These are phyloP conservation scores for Ceratobasidium papillatum DNA, from an alignment of 1,284 basidiomycete species.

Conservation along the genomic window DNA sequence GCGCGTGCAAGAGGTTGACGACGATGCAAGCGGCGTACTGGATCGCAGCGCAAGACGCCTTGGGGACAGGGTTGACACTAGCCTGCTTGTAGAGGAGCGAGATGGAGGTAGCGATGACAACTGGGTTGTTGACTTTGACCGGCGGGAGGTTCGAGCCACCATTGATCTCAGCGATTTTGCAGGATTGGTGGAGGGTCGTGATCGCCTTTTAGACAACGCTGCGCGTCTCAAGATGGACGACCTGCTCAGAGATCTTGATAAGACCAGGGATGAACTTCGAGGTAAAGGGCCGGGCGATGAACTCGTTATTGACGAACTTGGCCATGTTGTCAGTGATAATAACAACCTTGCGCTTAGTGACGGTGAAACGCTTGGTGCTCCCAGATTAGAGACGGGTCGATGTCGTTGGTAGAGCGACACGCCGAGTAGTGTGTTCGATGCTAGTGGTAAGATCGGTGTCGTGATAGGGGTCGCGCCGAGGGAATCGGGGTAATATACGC, in stretches of 20 bases:
- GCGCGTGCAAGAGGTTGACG: constrained; percentile 84
- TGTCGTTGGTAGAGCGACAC: too few species aligned
- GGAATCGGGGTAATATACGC: too few species aligned
- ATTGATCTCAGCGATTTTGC: constrained; percentile 79
- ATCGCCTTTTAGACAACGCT: constrained; percentile 91
- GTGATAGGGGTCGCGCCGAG: too few species aligned
- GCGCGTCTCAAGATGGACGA: constrained; percentile 96
- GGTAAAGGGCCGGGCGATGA: constrained; percentile 95
- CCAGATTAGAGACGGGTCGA: too few species aligned
- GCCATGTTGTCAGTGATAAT: constrained; percentile 99
- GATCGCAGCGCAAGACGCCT: constrained; percentile 66
- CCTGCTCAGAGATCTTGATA: constrained; percentile 90
- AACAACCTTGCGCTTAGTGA: constrained; percentile 96
- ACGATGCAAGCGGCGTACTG: constrained; percentile 83
- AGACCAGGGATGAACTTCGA: constrained; percentile 94
- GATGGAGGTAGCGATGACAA: constrained; percentile 71
- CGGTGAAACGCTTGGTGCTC: constrained; percentile 91
- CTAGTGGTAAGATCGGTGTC: too few species aligned
- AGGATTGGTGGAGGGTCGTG: constrained; percentile 91
- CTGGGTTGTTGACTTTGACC: constrained; percentile 76
- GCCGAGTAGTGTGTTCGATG: too few species aligned
- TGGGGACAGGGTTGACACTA: constrained; percentile 62
- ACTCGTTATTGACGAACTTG: constrained; percentile 94
- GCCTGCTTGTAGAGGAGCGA: constrained; percentile 85
- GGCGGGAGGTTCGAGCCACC: constrained; percentile 92